Evolutionary conservation across 192 early-diverging fungal genomes (phyloP), one percentile per base, ranked within the genome.

Genomic region (Entophlyctis luteolus): DNA sequence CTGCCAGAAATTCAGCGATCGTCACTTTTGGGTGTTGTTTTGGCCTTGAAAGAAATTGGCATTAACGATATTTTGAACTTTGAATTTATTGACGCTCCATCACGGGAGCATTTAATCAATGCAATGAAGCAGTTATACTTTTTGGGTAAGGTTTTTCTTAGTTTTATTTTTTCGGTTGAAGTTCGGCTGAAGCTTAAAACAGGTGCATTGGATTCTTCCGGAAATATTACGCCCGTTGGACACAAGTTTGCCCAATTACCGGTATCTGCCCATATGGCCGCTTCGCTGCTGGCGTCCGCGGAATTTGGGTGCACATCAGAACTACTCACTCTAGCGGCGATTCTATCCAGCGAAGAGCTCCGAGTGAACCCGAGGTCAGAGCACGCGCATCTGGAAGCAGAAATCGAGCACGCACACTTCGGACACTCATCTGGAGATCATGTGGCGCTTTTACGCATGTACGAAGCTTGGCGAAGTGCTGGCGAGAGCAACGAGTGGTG

Each of bases 71-170:
- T 86, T n/a, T 37, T 84, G 2, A 72, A 72, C 35, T 87, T 87
- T 71, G 84, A 86, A 32, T 87, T 87, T 45, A 79, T 87, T 56
- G 82, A 84, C 67, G 72, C 77, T 29, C 85, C 85, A 8, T 75
- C 82, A 53, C 56, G 65, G 3, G 60, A 72, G 20, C 70, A 78
- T 42, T 58, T 84, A 8, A 23, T 72, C 3, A 65, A 52, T 12
- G 83, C 81, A 2, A 59, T 77, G 5, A 72, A 74, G 50, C 74
- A 76, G 37, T 73, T 87, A 8, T 86, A 70, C 50, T 70, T 71
- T 16, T 62, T 87, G 0, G 70, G 72, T 80, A 39, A 49, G 38
- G 5, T 20, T 28, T 20, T 6, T 8, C 36, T 60, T 23, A 48
- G 0, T 49, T 22, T 8, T 3, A 36, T 25, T 48, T 4, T 32